These are phyloP conservation scores for Fusarium odoratissimum DNA, from an alignment of 2,329 filamentous ascomycete species.

Conservation along the genomic window DNA sequence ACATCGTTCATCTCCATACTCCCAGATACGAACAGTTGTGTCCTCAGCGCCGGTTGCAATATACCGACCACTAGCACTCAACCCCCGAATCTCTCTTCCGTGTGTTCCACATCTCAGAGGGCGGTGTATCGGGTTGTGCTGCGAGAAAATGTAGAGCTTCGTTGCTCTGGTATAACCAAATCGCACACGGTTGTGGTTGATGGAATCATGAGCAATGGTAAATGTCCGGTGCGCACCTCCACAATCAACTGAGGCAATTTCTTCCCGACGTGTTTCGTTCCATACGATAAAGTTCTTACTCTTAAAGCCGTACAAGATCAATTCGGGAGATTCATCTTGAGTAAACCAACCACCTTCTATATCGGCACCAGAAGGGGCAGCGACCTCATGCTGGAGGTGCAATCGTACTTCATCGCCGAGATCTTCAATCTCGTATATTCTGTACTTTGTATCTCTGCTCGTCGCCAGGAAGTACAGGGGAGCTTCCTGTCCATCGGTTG, in stretches of 20 bases:
- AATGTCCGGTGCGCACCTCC: slow-evolving; percentile 87
- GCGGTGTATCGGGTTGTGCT: slow-evolving; percentile 52
- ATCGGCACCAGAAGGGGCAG: slow-evolving; percentile 77
- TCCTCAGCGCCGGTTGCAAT: slow-evolving; percentile 80
- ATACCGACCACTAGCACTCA: slow-evolving; percentile 55
- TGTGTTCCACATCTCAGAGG: slow-evolving; percentile 78
- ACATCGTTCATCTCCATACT: slow-evolving; percentile 49
- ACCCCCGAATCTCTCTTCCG: slow-evolving; percentile 81
- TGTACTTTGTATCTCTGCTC: slow-evolving; percentile 80
- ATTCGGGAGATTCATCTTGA: slow-evolving; percentile 55
- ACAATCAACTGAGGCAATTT: slow-evolving; percentile 80
- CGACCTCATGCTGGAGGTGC: slow-evolving; percentile 72
- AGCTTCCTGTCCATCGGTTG: slow-evolving; percentile 27
- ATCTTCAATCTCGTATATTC: slow-evolving; percentile 65
- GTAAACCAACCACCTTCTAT: slow-evolving; percentile 78
- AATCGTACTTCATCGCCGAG: slow-evolving; percentile 45
- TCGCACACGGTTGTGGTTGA: slow-evolving; percentile 51
- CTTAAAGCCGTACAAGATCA: slow-evolving; percentile 84
- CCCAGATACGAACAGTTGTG: slow-evolving; percentile 78
- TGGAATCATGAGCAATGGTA: slow-evolving; percentile 55
- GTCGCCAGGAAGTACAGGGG: slow-evolving; percentile 72
- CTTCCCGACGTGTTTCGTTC: slow-evolving; percentile 77
- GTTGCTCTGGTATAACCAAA: slow-evolving; percentile 83
- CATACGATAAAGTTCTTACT: slow-evolving; percentile 84
- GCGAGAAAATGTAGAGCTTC: slow-evolving; percentile 60